phyloP scores from a whole-genome alignment of 192 early-diverging fungal genomes.

The Coemansia sp. region DNA sequence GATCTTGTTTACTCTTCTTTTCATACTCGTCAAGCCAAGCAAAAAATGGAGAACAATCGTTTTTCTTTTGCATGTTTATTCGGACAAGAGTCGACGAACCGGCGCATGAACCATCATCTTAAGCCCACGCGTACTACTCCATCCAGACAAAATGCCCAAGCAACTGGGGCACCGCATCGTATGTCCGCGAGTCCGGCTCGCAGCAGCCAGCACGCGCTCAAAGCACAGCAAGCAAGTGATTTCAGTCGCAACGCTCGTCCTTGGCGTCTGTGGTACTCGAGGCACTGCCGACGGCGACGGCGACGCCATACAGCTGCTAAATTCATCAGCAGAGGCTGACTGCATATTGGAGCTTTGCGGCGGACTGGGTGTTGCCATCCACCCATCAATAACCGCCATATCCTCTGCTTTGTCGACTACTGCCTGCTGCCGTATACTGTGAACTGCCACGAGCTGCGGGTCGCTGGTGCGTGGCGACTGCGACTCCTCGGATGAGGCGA shows the following conservation, averaged over 20 bases:
- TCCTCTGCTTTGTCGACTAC: not conserved
- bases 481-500: not conserved
- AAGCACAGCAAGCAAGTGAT: slow-evolving; percentile 42
- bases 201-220: slow-evolving; percentile 26
- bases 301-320: not conserved
- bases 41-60: too few relatives aligned
- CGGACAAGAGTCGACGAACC: too few relatives aligned
- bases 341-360: not conserved
- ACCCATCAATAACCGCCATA: not conserved
- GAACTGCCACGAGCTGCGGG: not conserved
- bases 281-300: not conserved
- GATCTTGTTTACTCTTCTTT: too few relatives aligned
- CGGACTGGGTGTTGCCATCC: not conserved
- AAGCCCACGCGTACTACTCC: too few relatives aligned
- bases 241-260: not conserved
- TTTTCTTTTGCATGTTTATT: too few relatives aligned
- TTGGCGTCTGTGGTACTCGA: not conserved
- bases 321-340: not conserved
- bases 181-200: slow-evolving; percentile 6
- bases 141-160: not conserved
- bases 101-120: too few relatives aligned
- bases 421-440: too few relatives aligned
- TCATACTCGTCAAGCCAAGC: too few relatives aligned
- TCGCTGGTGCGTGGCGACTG: not conserved
- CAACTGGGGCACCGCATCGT: slow-evolving; percentile 34